Conservation (phyloP, 1,284 basidiomycete species). For the Cryptococcus deneoformans region DNA sequence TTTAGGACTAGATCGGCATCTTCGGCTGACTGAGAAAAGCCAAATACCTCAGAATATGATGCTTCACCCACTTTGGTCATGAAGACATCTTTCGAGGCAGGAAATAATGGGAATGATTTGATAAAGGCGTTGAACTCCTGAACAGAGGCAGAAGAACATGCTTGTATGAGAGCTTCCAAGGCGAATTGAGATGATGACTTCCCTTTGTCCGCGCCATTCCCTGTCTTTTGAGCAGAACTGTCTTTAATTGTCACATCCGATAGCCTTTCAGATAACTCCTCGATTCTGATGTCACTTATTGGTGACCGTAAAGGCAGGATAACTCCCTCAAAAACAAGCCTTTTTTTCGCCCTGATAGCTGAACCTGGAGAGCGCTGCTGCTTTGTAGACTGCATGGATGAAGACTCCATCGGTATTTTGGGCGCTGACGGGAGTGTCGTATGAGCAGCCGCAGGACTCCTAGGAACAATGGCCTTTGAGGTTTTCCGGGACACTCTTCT, state of each 20-base stretch:
- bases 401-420: not conserved
- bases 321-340: slow-evolving; percentile 12
- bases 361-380: not conserved
- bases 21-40: slow-evolving; percentile 53
- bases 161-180: not conserved
- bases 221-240: not conserved
- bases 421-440: not conserved
- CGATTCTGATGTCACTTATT: too few relatives aligned
- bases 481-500: too few relatives aligned
- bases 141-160: slow-evolving; percentile 2
- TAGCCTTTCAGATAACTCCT: not conserved
- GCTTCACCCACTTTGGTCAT: slow-evolving; percentile 87
- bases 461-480: not conserved
- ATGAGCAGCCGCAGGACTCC: not conserved
- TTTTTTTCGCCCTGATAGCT: not conserved
- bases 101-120: not conserved
- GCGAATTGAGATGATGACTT: not conserved
- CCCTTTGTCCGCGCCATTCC: not conserved
- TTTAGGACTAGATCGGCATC: slow-evolving; percentile 24
- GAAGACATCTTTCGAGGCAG: slow-evolving; percentile 36
- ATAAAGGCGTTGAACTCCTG: slow-evolving; percentile 12
- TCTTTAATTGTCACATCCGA: not conserved
- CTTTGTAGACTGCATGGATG: not conserved
- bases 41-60: slow-evolving; percentile 96
- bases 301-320: slow-evolving; percentile 8